Base-by-base conservation (phyloP, 306 rosid species). In the Trichosanthes cucumerina region DNA sequence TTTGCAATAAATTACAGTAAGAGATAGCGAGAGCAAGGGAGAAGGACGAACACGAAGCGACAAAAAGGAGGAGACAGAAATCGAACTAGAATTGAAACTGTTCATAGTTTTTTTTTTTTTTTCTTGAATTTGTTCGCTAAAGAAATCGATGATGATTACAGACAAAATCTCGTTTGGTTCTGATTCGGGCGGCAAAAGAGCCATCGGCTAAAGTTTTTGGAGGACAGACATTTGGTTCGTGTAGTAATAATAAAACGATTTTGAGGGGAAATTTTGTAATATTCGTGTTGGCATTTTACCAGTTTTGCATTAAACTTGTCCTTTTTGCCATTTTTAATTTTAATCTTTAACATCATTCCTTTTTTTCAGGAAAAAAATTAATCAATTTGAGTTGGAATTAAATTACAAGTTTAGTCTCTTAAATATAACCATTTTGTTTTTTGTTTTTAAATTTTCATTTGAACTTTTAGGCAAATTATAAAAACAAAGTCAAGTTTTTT, bases 151-250 rank as follows among this genome's bases (percentile, higher is more conserved):
- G 13, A 14, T 36, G 66, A 75, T 18, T 53, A 31, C 4, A 6
- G 47, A 75, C 28, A 75, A 49, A 33, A 5, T 31, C 26, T 71
- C 1, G 57, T 13, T 24, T 3, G 57, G 19, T 38, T 6, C 8
- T 75, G 64, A 77, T 43, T 77, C 80, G 80, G 80, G 46, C 80
- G 80, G 80, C 80, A 77, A 77, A 77, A 14, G 26, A 77, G 70
- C 80, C 68, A 77, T 56, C 23, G 14, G 31, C 71, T 41, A 77
- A 59, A 71, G 53, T 41, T 21, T 41, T 41, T 41, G 1, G 33
- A 68, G 53, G 75, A 68, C 52, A 41, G 75, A 68, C 75, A 39
- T 41, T 68, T 39, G 75, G 34, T 66, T 66, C 50, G 46, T 16
- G 71, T 7, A 39, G 1, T n/a, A 31, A 66, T 38, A 39, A 19